phyloP scores from a whole-genome alignment of 1,284 basidiomycete genomes.

The Trichosporon sp. region DNA sequence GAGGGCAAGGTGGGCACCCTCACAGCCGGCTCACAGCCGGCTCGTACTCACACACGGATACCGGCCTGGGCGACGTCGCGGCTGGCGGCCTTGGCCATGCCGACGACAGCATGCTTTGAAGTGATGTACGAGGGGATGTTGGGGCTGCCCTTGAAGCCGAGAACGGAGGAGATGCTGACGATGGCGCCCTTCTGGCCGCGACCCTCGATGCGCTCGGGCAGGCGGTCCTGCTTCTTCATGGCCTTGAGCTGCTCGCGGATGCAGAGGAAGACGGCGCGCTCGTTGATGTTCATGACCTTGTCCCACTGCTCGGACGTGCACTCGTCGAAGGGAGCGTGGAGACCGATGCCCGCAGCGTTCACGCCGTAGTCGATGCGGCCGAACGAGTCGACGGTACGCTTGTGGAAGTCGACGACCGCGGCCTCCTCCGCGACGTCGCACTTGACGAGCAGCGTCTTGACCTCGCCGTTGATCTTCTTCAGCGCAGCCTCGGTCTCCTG shows the following conservation, averaged over 20 bases:
- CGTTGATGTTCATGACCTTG: slow-evolving; percentile 31
- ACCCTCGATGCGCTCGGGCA: background rate
- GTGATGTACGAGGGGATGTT: slow-evolving; percentile 14
- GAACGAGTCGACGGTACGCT: background rate
- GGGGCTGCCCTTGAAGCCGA: background rate
- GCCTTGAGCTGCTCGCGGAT: slow-evolving; percentile 20
- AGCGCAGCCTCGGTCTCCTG: background rate
- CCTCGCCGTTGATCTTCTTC: background rate
- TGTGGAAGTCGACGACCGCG: background rate
- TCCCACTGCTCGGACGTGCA: slow-evolving; percentile 25
- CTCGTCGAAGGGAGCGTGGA: slow-evolving; percentile 13
- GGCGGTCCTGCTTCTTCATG: slow-evolving; percentile 21
- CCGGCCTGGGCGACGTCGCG: slow-evolving; percentile 15
- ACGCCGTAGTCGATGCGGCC: slow-evolving; percentile 38
- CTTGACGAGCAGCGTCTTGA: slow-evolving; percentile 7
- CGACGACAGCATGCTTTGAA: slow-evolving; percentile 23
- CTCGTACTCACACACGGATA: slow-evolving; percentile 15
- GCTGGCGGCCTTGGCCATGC: slow-evolving; percentile 16
- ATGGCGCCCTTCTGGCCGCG: slow-evolving; percentile 23
- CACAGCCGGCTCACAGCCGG: no score
- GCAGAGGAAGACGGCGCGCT: slow-evolving; percentile 23
- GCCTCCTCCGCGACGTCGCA: slow-evolving; percentile 8
- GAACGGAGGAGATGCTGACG: slow-evolving; percentile 17
- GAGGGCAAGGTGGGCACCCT: no score
- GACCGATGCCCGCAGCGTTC: slow-evolving; percentile 32